Conservation (phyloP, 1,284 basidiomycete genomes). For the Papiliotrema laurentii region DNA sequence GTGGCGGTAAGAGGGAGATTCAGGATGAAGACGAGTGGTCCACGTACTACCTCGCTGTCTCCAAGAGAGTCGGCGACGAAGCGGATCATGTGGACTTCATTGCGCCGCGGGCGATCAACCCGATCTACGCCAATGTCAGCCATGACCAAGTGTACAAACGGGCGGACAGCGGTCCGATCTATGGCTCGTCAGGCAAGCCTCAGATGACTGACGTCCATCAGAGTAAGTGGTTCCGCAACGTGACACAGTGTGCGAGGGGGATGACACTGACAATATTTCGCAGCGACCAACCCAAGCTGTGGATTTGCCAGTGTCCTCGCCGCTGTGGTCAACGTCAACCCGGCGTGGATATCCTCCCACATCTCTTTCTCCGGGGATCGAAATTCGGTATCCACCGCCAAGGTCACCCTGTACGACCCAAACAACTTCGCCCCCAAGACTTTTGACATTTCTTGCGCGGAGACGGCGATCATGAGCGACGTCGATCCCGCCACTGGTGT, state of each 20-base stretch:
- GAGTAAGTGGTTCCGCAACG: constrained; percentile 1
- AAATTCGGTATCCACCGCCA: neutral
- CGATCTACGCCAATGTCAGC: neutral
- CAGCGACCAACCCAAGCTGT: constrained; percentile 4
- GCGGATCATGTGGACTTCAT: no score
- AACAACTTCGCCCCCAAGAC: neutral
- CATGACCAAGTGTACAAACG: neutral
- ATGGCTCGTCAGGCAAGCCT: constrained; percentile 1
- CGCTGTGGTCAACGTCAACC: constrained; percentile 1
- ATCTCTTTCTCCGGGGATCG: neutral
- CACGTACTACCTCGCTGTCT: no score
- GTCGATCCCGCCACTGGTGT: constrained; percentile 1
- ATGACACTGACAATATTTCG: neutral
- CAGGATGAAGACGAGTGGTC: neutral
- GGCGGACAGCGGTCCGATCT: constrained; percentile 1
- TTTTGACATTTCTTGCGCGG: neutral
- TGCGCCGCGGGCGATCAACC: constrained; percentile 1
- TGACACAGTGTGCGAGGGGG: neutral
- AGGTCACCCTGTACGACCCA: neutral
- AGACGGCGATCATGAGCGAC: constrained; percentile 1
- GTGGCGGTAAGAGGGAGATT: neutral
- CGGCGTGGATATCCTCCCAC: constrained; percentile 2
- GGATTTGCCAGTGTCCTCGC: constrained; percentile 4
- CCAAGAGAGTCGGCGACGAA: no score
- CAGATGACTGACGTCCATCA: constrained; percentile 2